Percentiles rank a stretch among this genome's conserved stretches.
These are phyloP conservation scores for Entoloma clypeatum DNA, from an alignment of 1,284 basidiomycete species.

Conservation along the genomic window DNA sequence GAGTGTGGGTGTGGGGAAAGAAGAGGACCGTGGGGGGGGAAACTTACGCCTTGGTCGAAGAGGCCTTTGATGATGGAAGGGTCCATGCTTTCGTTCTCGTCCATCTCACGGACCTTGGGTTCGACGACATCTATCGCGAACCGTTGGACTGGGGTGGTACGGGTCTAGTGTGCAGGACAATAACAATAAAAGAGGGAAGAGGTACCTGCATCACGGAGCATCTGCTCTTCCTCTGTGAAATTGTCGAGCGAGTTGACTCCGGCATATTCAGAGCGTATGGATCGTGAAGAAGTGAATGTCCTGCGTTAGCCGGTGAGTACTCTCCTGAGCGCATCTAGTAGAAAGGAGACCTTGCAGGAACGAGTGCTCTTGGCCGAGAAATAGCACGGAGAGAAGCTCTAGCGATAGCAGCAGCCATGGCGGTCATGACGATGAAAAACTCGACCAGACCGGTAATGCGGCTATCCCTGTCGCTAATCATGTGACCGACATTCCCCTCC, in stretches of 20 bases:
- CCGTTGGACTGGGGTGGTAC: conserved; percentile 59
- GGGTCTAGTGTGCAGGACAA: conserved; percentile 3
- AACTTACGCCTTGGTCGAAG: conserved; percentile 90
- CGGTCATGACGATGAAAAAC: too few relatives aligned
- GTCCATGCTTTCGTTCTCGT: conserved; percentile 97
- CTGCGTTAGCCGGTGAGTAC: too few relatives aligned
- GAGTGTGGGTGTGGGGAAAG: neutral
- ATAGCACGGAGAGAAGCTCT: too few relatives aligned
- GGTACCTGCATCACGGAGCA: conserved; percentile 85
- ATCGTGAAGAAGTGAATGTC: conserved; percentile 40
- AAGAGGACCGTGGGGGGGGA: conserved; percentile 2
- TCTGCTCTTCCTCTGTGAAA: conserved; percentile 89
- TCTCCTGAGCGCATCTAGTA: too few relatives aligned
- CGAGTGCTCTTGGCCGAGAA: too few relatives aligned
- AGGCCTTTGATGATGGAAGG: conserved; percentile 83
- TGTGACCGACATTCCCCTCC: too few relatives aligned
- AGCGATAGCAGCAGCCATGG: too few relatives aligned
- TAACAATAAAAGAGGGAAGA: conserved; percentile 10
- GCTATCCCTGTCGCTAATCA: too few relatives aligned
- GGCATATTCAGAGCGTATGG: conserved; percentile 28
- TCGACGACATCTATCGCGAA: conserved; percentile 89
- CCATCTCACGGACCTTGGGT: conserved; percentile 95
- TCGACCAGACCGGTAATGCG: too few relatives aligned
- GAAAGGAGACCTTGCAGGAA: too few relatives aligned
- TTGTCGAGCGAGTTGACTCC: conserved; percentile 63